Evolutionary conservation across 2,329 filamentous ascomycete species (phyloP).

Genomic region (Epichloe scottii): DNA sequence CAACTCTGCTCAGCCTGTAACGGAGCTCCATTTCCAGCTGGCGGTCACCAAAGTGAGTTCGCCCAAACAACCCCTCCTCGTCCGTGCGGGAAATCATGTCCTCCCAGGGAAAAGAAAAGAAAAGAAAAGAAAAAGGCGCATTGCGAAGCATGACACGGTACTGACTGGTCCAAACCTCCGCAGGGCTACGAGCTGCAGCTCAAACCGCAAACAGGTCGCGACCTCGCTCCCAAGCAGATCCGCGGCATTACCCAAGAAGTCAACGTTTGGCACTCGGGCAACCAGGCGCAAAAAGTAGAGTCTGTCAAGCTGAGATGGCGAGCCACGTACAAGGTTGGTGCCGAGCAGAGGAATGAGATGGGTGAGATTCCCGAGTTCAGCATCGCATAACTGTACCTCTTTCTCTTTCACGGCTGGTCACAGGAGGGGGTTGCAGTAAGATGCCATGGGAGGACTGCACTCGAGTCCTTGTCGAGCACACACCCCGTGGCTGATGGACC

Average conservation of each 20-base stretch:
- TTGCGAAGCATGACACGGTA: not conserved
- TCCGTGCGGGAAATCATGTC: too few species aligned
- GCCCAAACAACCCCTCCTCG: too few species aligned
- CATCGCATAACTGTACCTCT: constrained; percentile 39
- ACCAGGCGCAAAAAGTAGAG: constrained; percentile 54
- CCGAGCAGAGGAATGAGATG: constrained; percentile 59
- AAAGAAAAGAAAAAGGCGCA: too few species aligned
- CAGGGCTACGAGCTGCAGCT: constrained; percentile 73
- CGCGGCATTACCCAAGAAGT: constrained; percentile 73
- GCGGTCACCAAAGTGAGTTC: constrained; percentile 73
- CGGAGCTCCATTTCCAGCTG: constrained; percentile 77
- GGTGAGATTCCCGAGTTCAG: constrained; percentile 74
- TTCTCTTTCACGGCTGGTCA: not conserved
- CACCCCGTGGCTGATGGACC: too few species aligned
- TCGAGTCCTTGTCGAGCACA: too few species aligned
- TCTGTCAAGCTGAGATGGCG: constrained; percentile 87
- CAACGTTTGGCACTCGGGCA: constrained; percentile 59
- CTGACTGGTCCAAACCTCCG: not conserved
- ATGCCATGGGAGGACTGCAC: too few species aligned
- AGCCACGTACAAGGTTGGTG: constrained; percentile 62
- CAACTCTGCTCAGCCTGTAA: constrained; percentile 55
- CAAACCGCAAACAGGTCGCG: constrained; percentile 72
- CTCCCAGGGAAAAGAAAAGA: too few species aligned
- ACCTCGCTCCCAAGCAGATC: constrained; percentile 59
- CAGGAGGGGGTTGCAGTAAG: not conserved